These are phyloP conservation scores for Knoxia roxburghii DNA, from an alignment of 257 asterid species.

Conservation along the genomic window DNA sequence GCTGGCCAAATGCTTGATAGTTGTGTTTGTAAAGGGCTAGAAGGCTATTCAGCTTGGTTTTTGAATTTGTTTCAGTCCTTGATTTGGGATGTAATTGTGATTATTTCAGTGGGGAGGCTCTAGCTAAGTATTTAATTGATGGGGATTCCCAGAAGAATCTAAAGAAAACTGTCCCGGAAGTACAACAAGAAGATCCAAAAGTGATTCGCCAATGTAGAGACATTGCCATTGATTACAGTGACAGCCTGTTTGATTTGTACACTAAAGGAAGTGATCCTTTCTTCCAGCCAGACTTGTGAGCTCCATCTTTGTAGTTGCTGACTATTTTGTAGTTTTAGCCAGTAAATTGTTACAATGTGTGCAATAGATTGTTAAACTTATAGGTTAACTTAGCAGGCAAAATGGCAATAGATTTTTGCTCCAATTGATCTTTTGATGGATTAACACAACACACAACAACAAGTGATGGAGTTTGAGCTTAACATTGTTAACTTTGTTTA, in stretches of 20 bases:
- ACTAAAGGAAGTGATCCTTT: neutral
- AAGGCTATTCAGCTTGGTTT: too few species aligned
- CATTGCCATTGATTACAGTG: neutral
- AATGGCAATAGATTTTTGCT: too few species aligned
- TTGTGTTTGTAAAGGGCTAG: neutral
- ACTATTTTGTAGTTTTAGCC: neutral
- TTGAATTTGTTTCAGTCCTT: neutral
- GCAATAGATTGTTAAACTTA: neutral
- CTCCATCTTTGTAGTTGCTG: neutral
- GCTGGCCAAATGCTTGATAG: too few species aligned
- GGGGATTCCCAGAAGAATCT: constrained; percentile 23
- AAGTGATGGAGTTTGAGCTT: too few species aligned
- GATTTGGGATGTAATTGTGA: neutral
- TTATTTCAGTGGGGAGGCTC: constrained; percentile 22
- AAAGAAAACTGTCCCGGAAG: constrained; percentile 30
- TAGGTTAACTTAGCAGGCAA: too few species aligned
- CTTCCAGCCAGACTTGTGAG: neutral
- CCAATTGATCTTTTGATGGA: neutral
- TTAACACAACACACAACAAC: too few species aligned
- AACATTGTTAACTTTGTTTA: too few species aligned
- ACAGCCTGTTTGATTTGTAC: neutral
- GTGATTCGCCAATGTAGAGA: neutral
- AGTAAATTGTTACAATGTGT: neutral
- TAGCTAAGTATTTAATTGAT: constrained; percentile 32
- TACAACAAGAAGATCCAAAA: constrained; percentile 19